A percentile compares a stretch with the other conserved stretches of the same genome.
phyloP scores from a whole-genome alignment of 495 filamentous ascomycete genomes.

The Neurospora cerealis region DNA sequence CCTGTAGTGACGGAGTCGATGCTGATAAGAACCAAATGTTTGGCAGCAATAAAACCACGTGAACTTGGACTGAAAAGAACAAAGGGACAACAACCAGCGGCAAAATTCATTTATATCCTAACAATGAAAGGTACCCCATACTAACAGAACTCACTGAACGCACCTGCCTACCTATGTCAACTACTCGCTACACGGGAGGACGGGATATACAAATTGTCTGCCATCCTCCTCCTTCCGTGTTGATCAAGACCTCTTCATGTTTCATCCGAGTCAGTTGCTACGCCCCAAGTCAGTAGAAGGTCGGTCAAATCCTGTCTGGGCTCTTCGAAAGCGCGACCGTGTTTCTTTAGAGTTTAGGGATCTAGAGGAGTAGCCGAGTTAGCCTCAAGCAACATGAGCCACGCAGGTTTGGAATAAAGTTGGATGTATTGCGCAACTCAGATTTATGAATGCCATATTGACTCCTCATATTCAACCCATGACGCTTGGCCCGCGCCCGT shows the following conservation, averaged over 20 bases:
- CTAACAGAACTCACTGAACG: neutral
- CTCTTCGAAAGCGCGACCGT: neutral
- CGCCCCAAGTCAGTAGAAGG: neutral
- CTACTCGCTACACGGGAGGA: neutral
- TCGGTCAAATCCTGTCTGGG: neutral
- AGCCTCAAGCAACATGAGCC: neutral
- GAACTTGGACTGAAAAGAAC: neutral
- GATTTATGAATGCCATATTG: neutral
- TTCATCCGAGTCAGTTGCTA: neutral
- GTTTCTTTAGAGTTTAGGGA: neutral
- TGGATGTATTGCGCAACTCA: neutral
- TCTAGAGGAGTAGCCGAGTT: neutral
- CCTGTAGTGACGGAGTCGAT: neutral
- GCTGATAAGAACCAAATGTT: neutral
- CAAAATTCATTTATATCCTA: neutral
- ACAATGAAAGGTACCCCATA: neutral
- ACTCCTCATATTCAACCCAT: slow-evolving; percentile 24
- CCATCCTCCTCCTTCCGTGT: neutral
- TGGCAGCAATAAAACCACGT: neutral
- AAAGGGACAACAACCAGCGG: neutral
- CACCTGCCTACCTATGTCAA: neutral
- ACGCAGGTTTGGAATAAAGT: neutral
- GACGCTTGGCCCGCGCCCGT: slow-evolving; percentile 2
- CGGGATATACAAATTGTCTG: neutral
- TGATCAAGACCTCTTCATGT: neutral